Conservation (phyloP, 2,329 filamentous ascomycete species). For the Plectosphaerella cucumerina region DNA sequence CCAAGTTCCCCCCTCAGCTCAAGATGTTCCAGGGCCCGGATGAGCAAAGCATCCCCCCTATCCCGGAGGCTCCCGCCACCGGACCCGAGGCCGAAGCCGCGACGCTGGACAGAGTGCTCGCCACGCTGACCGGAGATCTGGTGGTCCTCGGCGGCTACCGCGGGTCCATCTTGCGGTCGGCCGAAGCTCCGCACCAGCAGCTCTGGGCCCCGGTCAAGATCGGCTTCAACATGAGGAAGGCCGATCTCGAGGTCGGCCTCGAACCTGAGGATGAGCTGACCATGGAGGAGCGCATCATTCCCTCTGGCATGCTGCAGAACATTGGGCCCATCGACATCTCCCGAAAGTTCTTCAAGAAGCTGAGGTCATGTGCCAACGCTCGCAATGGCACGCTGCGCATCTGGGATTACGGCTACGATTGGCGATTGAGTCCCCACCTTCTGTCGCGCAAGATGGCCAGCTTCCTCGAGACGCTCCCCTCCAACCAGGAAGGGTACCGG, state of each 20-base stretch:
- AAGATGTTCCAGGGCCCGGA: constrained; percentile 13
- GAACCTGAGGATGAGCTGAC: constrained; percentile 76
- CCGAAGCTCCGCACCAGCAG: constrained; percentile 77
- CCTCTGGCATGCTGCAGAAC: constrained; percentile 84
- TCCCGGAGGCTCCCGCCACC: constrained; percentile 17
- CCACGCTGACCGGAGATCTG: constrained; percentile 74
- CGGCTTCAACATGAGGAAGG: constrained; percentile 84
- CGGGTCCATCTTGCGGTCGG: constrained; percentile 82
- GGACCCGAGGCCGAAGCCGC: constrained; percentile 10
- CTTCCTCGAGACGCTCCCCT: constrained; percentile 71
- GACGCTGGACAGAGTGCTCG: constrained; percentile 53
- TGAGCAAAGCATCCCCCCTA: constrained; percentile 9
- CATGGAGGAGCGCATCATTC: constrained; percentile 78
- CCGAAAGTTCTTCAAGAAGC: constrained; percentile 71
- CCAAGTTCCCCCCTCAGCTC: constrained; percentile 41
- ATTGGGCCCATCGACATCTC: constrained; percentile 91
- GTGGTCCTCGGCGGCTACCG: constrained; percentile 88
- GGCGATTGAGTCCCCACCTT: constrained; percentile 78
- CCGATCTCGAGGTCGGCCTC: constrained; percentile 83
- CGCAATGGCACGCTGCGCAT: constrained; percentile 68
- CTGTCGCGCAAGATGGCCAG: constrained; percentile 67
- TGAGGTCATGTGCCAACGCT: constrained; percentile 71
- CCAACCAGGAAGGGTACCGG: constrained; percentile 58
- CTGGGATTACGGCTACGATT: constrained; percentile 93
- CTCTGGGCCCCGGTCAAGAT: constrained; percentile 94